Percentiles rank a stretch among this genome's conserved stretches.
phyloP scores from a whole-genome alignment of 2,329 filamentous ascomycete species.

The Calonectria hongkongensis region DNA sequence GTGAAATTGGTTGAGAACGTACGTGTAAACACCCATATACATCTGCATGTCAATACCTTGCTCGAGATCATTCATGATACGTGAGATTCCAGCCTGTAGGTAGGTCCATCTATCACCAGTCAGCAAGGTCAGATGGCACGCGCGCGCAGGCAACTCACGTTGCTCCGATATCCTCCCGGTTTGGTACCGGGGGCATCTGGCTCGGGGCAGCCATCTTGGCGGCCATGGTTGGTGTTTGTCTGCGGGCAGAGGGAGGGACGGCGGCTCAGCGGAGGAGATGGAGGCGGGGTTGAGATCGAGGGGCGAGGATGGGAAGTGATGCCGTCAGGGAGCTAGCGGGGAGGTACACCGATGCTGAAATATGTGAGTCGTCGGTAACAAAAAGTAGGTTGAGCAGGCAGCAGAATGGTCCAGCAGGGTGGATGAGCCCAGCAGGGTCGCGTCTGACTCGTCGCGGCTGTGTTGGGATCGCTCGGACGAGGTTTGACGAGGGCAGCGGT shows the following conservation, averaged over 20 bases:
- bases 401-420: constrained; percentile 8
- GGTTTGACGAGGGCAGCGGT: constrained; percentile 31
- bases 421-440: constrained; percentile 23
- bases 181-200: constrained; percentile 75
- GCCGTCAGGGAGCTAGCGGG: constrained; percentile 46
- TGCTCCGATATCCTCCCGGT: constrained; percentile 76
- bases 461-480: constrained; percentile 36
- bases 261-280: constrained; percentile 46
- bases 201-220: constrained; percentile 59
- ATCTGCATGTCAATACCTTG: constrained; percentile 96
- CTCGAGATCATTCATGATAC: constrained; percentile 94
- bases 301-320: constrained; percentile 47
- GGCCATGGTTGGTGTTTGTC: constrained; percentile 56
- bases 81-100: constrained; percentile 89
- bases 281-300: constrained; percentile 54
- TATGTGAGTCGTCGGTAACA: neutral
- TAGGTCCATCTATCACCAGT: constrained; percentile 84
- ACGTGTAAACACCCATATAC: constrained; percentile 99
- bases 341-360: constrained; percentile 20
- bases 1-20: constrained; percentile 43
- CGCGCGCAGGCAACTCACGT: constrained; percentile 61
- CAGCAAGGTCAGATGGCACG: constrained; percentile 42
- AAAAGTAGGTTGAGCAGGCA: constrained; percentile 3
- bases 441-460: constrained; percentile 32
- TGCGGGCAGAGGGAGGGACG: constrained; percentile 39